These are phyloP conservation scores for Vigna reflexopilosa DNA, from an alignment of 306 rosid species.

Conservation along the genomic window DNA sequence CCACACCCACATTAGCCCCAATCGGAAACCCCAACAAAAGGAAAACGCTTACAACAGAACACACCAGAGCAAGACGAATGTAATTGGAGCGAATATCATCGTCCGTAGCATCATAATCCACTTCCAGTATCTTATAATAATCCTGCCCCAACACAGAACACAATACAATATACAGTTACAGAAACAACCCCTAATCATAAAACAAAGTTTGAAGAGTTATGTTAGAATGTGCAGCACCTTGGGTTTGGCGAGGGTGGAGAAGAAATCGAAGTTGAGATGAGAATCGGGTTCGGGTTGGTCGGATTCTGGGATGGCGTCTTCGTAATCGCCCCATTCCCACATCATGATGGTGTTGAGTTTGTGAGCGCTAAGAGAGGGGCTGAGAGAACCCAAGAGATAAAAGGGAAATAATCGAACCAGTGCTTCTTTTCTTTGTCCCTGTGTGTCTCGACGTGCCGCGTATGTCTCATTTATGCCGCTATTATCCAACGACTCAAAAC, in stretches of 20 bases:
- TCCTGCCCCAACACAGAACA: conserved; percentile 56
- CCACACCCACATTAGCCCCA: background rate
- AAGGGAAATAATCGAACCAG: background rate
- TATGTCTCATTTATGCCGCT: conserved; percentile 23
- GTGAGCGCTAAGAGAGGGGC: background rate
- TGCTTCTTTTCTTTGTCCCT: conserved; percentile 2
- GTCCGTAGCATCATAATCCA: conserved; percentile 89
- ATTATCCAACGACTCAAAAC: background rate
- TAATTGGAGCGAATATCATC: conserved; percentile 87
- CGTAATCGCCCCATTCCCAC: conserved; percentile 55
- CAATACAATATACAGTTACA: background rate
- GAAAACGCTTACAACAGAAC: conserved; percentile 32
- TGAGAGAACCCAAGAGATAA: background rate
- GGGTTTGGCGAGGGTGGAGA: conserved; percentile 67
- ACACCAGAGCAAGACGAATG: conserved; percentile 90
- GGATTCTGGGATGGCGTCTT: conserved; percentile 39
- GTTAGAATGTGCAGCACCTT: conserved; percentile 51
- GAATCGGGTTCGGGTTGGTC: conserved; percentile 61
- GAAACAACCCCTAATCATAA: background rate
- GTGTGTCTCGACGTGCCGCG: conserved; percentile 56
- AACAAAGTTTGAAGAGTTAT: background rate
- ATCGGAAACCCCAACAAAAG: background rate
- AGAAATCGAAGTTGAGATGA: conserved; percentile 64
- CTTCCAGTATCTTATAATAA: conserved; percentile 86
- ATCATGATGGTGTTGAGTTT: conserved; percentile 45